These are phyloP conservation scores for Phytophthora kernoviae DNA, from an alignment of 352 stramenopile genomes.

Conservation along the genomic window DNA sequence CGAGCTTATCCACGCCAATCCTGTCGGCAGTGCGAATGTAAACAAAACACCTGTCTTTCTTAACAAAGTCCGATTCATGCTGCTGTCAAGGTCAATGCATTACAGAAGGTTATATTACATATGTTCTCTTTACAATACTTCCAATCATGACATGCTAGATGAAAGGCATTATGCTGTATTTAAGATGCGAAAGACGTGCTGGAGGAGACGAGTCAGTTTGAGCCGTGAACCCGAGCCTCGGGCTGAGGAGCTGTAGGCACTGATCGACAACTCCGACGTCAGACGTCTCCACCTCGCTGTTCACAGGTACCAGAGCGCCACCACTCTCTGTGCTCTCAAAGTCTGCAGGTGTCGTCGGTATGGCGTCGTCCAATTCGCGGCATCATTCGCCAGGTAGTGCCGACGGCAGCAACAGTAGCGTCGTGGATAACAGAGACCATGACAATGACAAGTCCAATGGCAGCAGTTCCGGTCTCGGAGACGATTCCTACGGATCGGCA, in stretches of 20 bases:
- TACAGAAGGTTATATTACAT: too few species aligned
- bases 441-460: constrained; percentile 10
- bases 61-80: background rate
- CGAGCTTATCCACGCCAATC: too few species aligned
- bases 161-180: constrained; percentile 5
- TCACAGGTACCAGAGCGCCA: background rate
- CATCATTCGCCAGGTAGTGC: background rate
- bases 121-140: too few species aligned
- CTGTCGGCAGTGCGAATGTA: too few species aligned
- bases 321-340: too few species aligned
- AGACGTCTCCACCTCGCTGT: background rate
- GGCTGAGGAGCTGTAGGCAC: constrained; percentile 18
- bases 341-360: constrained; percentile 9
- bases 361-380: constrained; percentile 24
- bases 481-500: constrained; percentile 23
- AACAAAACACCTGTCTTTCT: too few species aligned
- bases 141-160: constrained; percentile 8
- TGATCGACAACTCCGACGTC: constrained; percentile 6
- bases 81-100: too few species aligned
- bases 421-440: constrained; percentile 8
- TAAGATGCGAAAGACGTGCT: constrained; percentile 12
- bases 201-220: constrained; percentile 25
- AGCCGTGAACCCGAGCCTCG: constrained; percentile 1
- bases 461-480: constrained; percentile 8
- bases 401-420: constrained; percentile 17